Evolutionary conservation across 768 basidiomycete species (phyloP), one percentile per base, ranked within the genome.

Genomic region (Mycena rebaudengoi): DNA sequence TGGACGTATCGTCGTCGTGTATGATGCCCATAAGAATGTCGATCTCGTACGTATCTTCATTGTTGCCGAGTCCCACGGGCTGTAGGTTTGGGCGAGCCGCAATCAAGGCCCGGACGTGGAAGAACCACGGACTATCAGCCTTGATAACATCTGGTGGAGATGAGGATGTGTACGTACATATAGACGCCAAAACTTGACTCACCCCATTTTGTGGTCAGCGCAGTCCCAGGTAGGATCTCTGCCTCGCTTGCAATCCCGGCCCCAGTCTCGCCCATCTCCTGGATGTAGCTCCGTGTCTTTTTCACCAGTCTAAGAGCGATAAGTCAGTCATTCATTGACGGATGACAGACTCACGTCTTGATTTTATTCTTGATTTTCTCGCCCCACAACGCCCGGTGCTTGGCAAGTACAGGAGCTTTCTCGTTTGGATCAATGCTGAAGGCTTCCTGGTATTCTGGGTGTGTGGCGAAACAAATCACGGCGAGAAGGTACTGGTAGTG

Each of bases 301-400:
- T 41, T 30, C 2, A 30, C 20, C 35, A 59, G 10, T 7, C 57
- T 59, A n/a, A 5, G 26, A 7, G n/a, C 8, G 25, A n/a, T 28
- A 18, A 5, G 12, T 30, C 14, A 23, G 39, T 43, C 30, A 30
- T n/a, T 29, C 20, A 28, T 11, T 32, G 12, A 3, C 1, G 16
- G 2, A 16, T 40, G 40, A 43, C n/a, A 23, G 3, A 29, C 57
- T 37, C 35, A 58, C 56, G 13, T 11, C 1, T 40, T 14, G 5
- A 59, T 8, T 7, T 39, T 18, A 26, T 59, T 59, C 37, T 59
- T 59, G n/a, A 59, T 50, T 32, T 49, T 59, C 4, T n/a, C 33
- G 28, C 23, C 39, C 35, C 25, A 30, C 3, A 11, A 2, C 14
- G 37, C 40, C 20, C 33, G 41, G 1, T 40, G 33, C 37, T 49